Evolutionary conservation across 2,329 filamentous ascomycete species (phyloP).

Genomic region (Arthrobotrys conoides): DNA sequence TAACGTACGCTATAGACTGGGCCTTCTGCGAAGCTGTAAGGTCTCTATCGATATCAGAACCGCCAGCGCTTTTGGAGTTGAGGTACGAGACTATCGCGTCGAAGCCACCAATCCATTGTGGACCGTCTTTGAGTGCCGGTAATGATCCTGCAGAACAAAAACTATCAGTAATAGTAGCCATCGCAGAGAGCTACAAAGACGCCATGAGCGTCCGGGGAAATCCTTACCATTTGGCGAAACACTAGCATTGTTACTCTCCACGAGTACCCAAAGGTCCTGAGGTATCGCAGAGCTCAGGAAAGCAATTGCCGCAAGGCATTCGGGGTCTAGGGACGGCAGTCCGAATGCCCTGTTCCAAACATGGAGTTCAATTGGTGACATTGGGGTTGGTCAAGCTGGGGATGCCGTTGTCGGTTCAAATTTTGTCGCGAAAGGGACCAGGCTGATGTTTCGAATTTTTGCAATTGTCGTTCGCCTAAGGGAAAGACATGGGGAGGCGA

Average conservation of each 20-base stretch:
- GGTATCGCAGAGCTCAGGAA: slow-evolving; percentile 78
- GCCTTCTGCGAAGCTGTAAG: slow-evolving; percentile 54
- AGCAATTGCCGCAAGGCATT: slow-evolving; percentile 86
- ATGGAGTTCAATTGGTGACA: slow-evolving; percentile 77
- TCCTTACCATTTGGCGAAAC: slow-evolving; percentile 78
- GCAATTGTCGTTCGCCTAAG: slow-evolving; percentile 22
- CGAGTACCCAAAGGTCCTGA: slow-evolving; percentile 76
- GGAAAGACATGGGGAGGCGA: slow-evolving; percentile 24
- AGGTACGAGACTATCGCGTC: slow-evolving; percentile 75
- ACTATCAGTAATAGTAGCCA: slow-evolving; percentile 58
- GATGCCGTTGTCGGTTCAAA: slow-evolving; percentile 13
- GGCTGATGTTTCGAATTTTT: slow-evolving; percentile 41
- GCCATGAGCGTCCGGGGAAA: slow-evolving; percentile 44
- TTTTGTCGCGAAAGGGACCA: slow-evolving; percentile 5
- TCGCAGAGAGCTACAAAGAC: slow-evolving; percentile 52
- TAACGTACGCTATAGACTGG: slow-evolving; percentile 53
- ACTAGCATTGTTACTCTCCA: slow-evolving; percentile 80
- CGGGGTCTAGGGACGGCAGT: slow-evolving; percentile 89
- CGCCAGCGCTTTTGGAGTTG: slow-evolving; percentile 65
- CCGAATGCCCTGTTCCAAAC: slow-evolving; percentile 92
- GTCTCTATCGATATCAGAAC: slow-evolving; percentile 52
- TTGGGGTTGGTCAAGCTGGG: slow-evolving; percentile 26
- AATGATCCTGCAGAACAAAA: slow-evolving; percentile 69
- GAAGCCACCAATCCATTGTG: slow-evolving; percentile 75
- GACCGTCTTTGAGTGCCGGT: slow-evolving; percentile 72